These are phyloP conservation scores for Tolypocladium capitatum DNA, from an alignment of 2,329 filamentous ascomycete species.

Conservation along the genomic window DNA sequence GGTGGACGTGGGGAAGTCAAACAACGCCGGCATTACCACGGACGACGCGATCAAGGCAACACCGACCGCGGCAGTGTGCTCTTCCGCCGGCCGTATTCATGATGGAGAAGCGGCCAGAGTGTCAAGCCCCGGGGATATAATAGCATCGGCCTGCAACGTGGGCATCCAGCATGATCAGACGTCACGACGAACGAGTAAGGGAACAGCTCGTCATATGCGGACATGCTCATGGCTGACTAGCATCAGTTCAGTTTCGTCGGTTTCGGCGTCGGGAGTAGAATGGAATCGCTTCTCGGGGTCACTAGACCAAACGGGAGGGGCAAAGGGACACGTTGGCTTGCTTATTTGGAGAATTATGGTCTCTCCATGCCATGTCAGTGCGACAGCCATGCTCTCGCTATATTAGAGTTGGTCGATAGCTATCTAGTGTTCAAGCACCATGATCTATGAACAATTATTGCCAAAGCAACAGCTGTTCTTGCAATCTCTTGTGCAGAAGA, in stretches of 20 bases:
- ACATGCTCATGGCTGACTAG: not conserved
- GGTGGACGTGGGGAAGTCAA: not conserved
- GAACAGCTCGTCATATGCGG: not conserved
- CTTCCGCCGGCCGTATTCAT: not conserved
- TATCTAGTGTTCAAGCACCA: not conserved
- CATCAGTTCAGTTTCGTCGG: not conserved
- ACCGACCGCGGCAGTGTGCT: not conserved
- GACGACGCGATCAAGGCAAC: not conserved
- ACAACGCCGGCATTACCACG: not conserved
- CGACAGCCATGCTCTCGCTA: not conserved
- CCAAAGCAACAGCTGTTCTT: not conserved
- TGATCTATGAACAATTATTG: not conserved
- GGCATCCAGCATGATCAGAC: not conserved
- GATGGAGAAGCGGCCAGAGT: not conserved
- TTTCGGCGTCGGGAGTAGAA: not conserved
- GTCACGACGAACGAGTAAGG: not conserved
- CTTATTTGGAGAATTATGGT: not conserved
- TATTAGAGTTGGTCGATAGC: not conserved
- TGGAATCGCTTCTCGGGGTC: not conserved
- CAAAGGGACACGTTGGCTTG: not conserved
- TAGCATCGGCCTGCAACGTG: not conserved
- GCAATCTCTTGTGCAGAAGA: not conserved
- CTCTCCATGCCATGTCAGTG: not conserved
- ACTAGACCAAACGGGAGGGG: not conserved
- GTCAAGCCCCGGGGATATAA: not conserved